These are phyloP conservation scores for Chondrus crispus DNA, from an alignment of 23 red algal genomes.

Conservation along the genomic window DNA sequence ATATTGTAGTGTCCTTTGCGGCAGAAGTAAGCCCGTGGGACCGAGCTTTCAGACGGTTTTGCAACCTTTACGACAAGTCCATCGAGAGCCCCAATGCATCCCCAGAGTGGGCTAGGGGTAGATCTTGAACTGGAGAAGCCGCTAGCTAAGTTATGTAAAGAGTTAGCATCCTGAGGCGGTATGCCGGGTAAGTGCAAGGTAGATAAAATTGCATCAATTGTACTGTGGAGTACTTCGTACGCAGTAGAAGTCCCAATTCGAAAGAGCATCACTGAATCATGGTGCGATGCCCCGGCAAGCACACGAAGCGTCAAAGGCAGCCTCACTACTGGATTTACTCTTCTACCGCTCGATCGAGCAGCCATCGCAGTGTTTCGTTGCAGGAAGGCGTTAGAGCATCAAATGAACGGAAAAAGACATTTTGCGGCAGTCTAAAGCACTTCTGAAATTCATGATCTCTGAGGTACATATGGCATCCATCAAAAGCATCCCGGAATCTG, in stretches of 20 bases:
- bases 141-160: background rate
- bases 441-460: too few species aligned
- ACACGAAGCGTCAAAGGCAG: background rate
- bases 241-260: background rate
- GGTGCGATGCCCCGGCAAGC: background rate
- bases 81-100: constrained; percentile 15
- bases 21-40: background rate
- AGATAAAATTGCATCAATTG: background rate
- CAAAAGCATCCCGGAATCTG: too few species aligned
- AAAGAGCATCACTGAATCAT: background rate
- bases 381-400: background rate
- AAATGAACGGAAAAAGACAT: too few species aligned
- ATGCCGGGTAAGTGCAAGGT: background rate
- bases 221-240: constrained; percentile 19
- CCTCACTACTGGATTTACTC: background rate
- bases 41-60: background rate
- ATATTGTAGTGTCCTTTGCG: background rate
- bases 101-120: background rate
- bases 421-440: too few species aligned
- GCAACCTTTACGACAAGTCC: background rate
- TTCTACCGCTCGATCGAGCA: background rate
- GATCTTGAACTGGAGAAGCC: background rate
- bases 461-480: too few species aligned
- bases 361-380: background rate
- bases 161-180: background rate